Evolutionary conservation across 164 flowering plant species (phyloP), one percentile per base, ranked within the genome.

Genomic region (Cinnamomum chago): DNA sequence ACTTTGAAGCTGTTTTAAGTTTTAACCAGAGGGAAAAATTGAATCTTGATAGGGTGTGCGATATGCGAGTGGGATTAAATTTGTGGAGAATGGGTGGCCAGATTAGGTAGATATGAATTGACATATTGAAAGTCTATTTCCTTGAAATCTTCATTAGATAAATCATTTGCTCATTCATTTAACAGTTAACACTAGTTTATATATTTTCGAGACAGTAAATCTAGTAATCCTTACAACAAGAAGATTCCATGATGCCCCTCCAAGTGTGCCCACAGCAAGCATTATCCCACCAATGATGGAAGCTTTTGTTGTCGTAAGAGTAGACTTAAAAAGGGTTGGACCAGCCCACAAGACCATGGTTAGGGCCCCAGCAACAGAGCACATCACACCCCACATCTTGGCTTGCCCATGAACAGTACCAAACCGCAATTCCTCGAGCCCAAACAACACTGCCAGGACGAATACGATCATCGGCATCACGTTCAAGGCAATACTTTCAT

Each of bases 341-440:
- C 81, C 81, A 13, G 18, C 67, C 81, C 78, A 79, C 17, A 79
- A 25, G 7, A 75, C 78, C 62, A 79, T 66, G 15, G 65, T 47
- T 78, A 72, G 24, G 12, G 78, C 77, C 27, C 81, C 81, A 7
- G 65, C 75, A 50, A 30, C 35, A 7, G 81, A 79, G 33, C 51
- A 14, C 30, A 52, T 10, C 62, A 75, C 40, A 28, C 81, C 81
- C 68, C 71, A 75, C 28, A 79, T 50, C 58, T 79, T 79, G 62
- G 81, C 70, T 67, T 79, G 81, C n/a, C 81, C 76, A 27, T 71
- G 51, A 47, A 79, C 58, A 50, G 72, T 79, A 55, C 72, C 23
- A 47, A 58, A 71, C 6, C 22, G 28, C 12, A 79, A 70, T 40
- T 79, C 67, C 68, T 79, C 81, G 62, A 75, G 78, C 52, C 65